These are phyloP conservation scores for Komagataella kurtzmanii DNA, from an alignment of 805 yeast genomes.

Conservation along the genomic window DNA sequence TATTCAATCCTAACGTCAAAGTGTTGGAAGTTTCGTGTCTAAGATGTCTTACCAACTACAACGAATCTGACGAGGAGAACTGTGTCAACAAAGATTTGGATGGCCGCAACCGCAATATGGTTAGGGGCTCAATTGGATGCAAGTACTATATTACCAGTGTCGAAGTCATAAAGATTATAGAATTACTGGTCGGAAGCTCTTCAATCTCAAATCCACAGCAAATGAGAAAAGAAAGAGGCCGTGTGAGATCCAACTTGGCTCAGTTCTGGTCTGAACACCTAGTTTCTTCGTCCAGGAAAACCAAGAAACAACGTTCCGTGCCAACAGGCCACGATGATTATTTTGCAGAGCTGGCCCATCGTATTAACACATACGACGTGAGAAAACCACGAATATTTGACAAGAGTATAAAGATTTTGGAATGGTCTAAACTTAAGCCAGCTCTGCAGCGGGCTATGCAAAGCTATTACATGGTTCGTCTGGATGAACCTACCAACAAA, in stretches of 20 bases:
- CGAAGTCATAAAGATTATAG: constrained; percentile 54
- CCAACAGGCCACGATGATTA: constrained; percentile 13
- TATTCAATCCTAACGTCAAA: constrained; percentile 26
- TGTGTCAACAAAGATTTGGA: constrained; percentile 7
- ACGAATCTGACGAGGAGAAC: constrained; percentile 10
- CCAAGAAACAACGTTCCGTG: constrained; percentile 6
- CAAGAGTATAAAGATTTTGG: constrained; percentile 48
- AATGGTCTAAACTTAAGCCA: constrained; percentile 46
- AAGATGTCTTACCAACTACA: constrained; percentile 27
- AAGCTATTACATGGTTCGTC: constrained; percentile 37
- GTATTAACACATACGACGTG: constrained; percentile 49
- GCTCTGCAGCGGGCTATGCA: constrained; percentile 52
- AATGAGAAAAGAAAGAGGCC: constrained; percentile 47
- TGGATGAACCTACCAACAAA: no score
- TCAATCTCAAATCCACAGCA: constrained; percentile 27
- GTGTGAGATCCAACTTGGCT: constrained; percentile 51
- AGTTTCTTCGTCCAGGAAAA: constrained; percentile 27
- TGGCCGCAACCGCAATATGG: constrained; percentile 1
- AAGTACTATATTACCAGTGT: constrained; percentile 48
- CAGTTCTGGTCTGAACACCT: constrained; percentile 57
- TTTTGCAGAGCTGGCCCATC: constrained; percentile 41
- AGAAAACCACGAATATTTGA: constrained; percentile 60
- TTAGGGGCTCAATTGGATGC: constrained; percentile 2
- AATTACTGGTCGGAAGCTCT: constrained; percentile 40
- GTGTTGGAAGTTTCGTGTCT: constrained; percentile 52